Conservation (phyloP, 495 filamentous ascomycete species). For the Saxophila tyrrhenica region DNA sequence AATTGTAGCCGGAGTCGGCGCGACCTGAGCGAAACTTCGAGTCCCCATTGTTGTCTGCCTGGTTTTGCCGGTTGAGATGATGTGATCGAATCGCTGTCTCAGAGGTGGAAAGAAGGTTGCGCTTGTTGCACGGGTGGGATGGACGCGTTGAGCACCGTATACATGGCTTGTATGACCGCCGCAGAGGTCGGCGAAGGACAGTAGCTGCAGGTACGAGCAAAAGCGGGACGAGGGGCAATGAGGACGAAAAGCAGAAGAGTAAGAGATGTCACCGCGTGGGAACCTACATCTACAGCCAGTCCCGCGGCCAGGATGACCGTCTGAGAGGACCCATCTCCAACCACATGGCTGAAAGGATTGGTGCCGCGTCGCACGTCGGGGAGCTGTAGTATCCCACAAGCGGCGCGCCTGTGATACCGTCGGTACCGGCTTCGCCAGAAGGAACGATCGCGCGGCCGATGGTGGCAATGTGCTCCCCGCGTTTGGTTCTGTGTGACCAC, state of each 20-base stretch:
- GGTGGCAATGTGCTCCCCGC: not conserved
- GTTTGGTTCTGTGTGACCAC: conserved; percentile 1
- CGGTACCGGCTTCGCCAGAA: not conserved
- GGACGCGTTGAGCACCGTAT: not conserved
- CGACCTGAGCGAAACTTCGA: conserved; percentile 16
- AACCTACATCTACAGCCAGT: not conserved
- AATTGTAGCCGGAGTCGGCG: conserved; percentile 18
- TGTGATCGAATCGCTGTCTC: not conserved
- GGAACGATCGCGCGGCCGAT: not conserved
- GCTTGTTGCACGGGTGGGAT: not conserved
- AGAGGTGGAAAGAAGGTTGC: not conserved
- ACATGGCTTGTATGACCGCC: not conserved
- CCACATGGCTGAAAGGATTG: conserved; percentile 1
- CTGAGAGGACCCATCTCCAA: not conserved
- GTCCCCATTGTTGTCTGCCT: conserved; percentile 13
- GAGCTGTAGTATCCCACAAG: not conserved
- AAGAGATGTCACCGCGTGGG: not conserved
- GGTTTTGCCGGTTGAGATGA: not conserved
- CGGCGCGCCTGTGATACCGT: not conserved
- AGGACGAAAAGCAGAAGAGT: not conserved
- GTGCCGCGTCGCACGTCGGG: not conserved
- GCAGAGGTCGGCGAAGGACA: not conserved
- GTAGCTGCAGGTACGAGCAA: not conserved
- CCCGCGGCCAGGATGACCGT: not conserved
- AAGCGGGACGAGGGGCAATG: not conserved